Percentiles rank a stretch among this genome's conserved stretches.
Conservation (phyloP, 495 filamentous ascomycete species). For the Cetradonia linearis region DNA sequence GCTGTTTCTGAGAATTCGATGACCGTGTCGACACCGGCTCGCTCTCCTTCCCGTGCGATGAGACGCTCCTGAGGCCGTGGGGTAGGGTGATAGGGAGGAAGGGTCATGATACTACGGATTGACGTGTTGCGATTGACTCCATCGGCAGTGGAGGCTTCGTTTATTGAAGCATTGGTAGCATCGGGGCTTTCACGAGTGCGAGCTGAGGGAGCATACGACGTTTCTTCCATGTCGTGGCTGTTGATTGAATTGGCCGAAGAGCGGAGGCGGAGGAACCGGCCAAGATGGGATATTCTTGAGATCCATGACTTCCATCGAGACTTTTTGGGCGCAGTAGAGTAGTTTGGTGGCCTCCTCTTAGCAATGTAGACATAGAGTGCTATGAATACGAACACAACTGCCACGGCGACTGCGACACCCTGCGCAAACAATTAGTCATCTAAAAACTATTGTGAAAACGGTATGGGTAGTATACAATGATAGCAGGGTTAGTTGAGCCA, state of each 20-base stretch:
- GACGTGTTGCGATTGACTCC: slow-evolving; percentile 74
- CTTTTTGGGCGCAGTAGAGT: slow-evolving; percentile 11
- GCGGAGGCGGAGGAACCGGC: slow-evolving; percentile 14
- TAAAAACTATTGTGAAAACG: neutral
- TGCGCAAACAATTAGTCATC: neutral
- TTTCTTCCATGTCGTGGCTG: slow-evolving; percentile 20
- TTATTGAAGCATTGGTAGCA: slow-evolving; percentile 25
- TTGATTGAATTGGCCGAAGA: neutral
- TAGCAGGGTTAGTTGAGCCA: slow-evolving; percentile 14
- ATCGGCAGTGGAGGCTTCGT: slow-evolving; percentile 14
- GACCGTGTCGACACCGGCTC: slow-evolving; percentile 84
- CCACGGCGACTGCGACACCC: slow-evolving; percentile 18
- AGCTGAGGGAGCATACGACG: slow-evolving; percentile 22
- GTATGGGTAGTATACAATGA: slow-evolving; percentile 14
- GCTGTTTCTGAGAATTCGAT: slow-evolving; percentile 69
- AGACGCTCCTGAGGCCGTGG: slow-evolving; percentile 69
- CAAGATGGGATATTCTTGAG: slow-evolving; percentile 1
- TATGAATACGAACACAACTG: slow-evolving; percentile 14
- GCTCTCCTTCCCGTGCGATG: slow-evolving; percentile 84
- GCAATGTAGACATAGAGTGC: slow-evolving; percentile 19
- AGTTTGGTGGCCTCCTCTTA: slow-evolving; percentile 18
- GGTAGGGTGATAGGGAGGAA: slow-evolving; percentile 67
- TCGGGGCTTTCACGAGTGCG: slow-evolving; percentile 25
- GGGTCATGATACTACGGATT: slow-evolving; percentile 81
- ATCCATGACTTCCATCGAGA: slow-evolving; percentile 14